These are phyloP conservation scores for Xylariaceae sp. DNA, from an alignment of 2,329 filamentous ascomycete species.

Conservation along the genomic window DNA sequence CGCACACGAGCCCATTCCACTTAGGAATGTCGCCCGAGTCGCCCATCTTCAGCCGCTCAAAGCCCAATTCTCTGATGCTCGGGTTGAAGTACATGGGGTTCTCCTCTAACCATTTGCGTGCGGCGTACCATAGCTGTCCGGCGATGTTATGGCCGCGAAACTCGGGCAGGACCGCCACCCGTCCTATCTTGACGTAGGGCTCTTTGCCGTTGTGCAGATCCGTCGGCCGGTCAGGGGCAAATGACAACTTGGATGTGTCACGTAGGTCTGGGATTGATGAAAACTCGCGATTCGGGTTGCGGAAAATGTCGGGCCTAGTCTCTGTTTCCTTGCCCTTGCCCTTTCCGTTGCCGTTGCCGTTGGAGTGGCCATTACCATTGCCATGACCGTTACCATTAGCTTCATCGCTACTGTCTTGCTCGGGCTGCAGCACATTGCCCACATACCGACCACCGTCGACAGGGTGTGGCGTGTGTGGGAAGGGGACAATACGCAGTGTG, in stretches of 20 bases:
- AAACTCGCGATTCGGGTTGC: neutral
- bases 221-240: slow-evolving; percentile 41
- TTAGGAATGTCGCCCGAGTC: slow-evolving; percentile 41
- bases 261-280: slow-evolving; percentile 14
- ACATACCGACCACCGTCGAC: slow-evolving; percentile 45
- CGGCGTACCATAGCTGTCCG: slow-evolving; percentile 59
- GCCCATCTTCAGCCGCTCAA: slow-evolving; percentile 40
- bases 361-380: neutral
- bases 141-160: slow-evolving; percentile 63
- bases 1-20: slow-evolving; percentile 71
- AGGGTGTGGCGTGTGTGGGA: slow-evolving; percentile 66
- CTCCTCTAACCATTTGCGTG: slow-evolving; percentile 60
- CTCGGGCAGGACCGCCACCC: slow-evolving; percentile 63
- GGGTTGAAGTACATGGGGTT: slow-evolving; percentile 55
- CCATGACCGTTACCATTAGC: too few species aligned
- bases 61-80: slow-evolving; percentile 40
- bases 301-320: neutral
- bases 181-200: slow-evolving; percentile 76
- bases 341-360: neutral
- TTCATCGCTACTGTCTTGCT: neutral
- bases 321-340: neutral
- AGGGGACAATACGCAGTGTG: slow-evolving; percentile 75
- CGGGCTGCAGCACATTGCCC: slow-evolving; percentile 36
- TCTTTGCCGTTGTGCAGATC: slow-evolving; percentile 57
- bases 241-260: slow-evolving; percentile 23